Evolutionary conservation across 2,329 filamentous ascomycete genomes (phyloP), one percentile per base, ranked within the genome.

Genomic region (Penicillium sp.): DNA sequence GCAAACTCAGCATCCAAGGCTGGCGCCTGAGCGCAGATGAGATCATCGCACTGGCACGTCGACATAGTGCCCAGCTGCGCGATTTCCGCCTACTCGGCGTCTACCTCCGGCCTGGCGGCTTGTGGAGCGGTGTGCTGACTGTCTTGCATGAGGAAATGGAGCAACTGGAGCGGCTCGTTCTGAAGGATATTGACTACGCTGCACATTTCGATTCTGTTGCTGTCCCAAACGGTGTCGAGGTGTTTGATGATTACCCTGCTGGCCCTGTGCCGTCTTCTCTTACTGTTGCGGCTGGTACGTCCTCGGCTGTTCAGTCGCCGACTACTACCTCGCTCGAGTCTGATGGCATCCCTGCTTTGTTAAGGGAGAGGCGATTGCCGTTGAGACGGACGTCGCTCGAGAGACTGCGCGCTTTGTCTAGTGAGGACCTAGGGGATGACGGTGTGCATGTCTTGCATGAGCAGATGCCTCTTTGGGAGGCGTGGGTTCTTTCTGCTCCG

Each of bases 1-100:
- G 83, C 34, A 84, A 85, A 2, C 82, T 89, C 53, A 86, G 86
- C 2, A 81, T 89, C 22, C 84, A 87, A 61, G 81, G 83, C 14
- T 89, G 86, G 86, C 79, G 79, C 40, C 71, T 89, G 4, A 74
- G 81, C 44, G 79, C 82, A 1, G 77, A 82, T 1, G 86, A 89
- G 64, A 83, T 89, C 48, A 82, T 86, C 44, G 72, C 72, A 0
- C 72, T 89, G 6, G 78, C 82, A 2, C 74, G 77, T 31, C 79
- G 84, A 38, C 85, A 89, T 64, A 74, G 77, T 48, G 75, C 79
- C 11, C 81, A 78, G 26, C 72, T 89, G 4, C 81, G 81, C 39
- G 85, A 85, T 4, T 72, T 89, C 20, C 76, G 85, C 20, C 70
- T 89, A 22, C 75, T 82, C 50, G 81, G 85, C 50, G 79, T 89